Conservation (phyloP, 2,329 filamentous ascomycete genomes). For the Trichoderma sp. region DNA sequence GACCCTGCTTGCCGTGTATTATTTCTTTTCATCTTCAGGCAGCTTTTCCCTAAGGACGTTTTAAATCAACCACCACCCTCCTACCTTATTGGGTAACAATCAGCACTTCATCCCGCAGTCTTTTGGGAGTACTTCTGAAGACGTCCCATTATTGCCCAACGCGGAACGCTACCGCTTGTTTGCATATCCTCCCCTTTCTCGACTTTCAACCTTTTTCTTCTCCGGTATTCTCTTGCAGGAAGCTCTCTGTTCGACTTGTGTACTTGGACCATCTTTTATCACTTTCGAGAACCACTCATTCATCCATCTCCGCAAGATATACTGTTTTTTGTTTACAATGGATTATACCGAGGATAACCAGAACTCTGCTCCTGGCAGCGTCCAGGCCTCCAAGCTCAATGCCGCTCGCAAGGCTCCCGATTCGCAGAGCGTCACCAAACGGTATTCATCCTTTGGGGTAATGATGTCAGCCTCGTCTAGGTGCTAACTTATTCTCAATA, state of each 20-base stretch:
- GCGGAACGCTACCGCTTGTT: slow-evolving; percentile 18
- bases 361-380: slow-evolving; percentile 65
- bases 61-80: not conserved
- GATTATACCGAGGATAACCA: slow-evolving; percentile 58
- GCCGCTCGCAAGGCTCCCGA: slow-evolving; percentile 60
- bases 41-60: not conserved
- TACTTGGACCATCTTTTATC: not conserved
- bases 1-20: slow-evolving; percentile 14
- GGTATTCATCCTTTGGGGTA: slow-evolving; percentile 47
- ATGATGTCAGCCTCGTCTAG: not conserved
- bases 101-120: not conserved
- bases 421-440: slow-evolving; percentile 74
- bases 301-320: not conserved
- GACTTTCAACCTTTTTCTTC: not conserved
- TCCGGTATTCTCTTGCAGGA: not conserved
- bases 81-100: not conserved
- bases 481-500: slow-evolving; percentile 40
- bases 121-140: not conserved
- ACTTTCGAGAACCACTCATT: not conserved
- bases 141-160: slow-evolving; percentile 14
- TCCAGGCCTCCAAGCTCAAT: slow-evolving; percentile 63
- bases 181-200: slow-evolving; percentile 1
- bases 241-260: not conserved
- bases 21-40: not conserved
- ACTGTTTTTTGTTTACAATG: slow-evolving; percentile 33